Conservation (phyloP, 108 stramenopile genomes). For the Nitzschia sp. region DNA sequence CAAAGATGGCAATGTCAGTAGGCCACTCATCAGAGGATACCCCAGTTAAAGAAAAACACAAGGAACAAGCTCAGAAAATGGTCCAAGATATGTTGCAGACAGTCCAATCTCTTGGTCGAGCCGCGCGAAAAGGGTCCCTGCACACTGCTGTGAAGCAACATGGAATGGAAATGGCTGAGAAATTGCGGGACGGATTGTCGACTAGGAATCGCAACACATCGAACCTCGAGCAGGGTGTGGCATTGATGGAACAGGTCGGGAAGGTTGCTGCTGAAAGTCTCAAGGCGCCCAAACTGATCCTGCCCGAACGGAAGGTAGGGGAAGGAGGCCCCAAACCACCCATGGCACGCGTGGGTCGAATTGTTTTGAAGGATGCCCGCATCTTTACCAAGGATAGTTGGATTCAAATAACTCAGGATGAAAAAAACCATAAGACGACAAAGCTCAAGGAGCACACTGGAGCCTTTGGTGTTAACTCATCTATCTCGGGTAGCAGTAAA, state of each 20-base stretch:
- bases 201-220: constrained; percentile 26
- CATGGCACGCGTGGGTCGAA: constrained; percentile 45
- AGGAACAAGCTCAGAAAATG: constrained; percentile 46
- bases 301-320: constrained; percentile 19
- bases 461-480: neutral
- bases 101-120: constrained; percentile 44
- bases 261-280: constrained; percentile 40
- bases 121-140: constrained; percentile 43
- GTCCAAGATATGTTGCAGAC: constrained; percentile 53
- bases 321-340: constrained; percentile 25
- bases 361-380: constrained; percentile 45
- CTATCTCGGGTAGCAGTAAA: too few species aligned
- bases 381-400: constrained; percentile 56
- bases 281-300: constrained; percentile 30
- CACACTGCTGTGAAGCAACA: constrained; percentile 38
- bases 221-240: constrained; percentile 43
- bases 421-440: constrained; percentile 2
- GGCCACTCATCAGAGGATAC: neutral
- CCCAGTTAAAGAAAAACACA: constrained; percentile 11
- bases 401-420: constrained; percentile 20
- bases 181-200: constrained; percentile 36
- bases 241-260: constrained; percentile 49
- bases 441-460: neutral
- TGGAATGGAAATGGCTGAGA: constrained; percentile 30
- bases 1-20: too few species aligned